A percentile compares a stretch with the other conserved stretches of the same genome.
These are phyloP conservation scores for Tylopilus balloui DNA, from an alignment of 768 basidiomycete species.

Conservation along the genomic window DNA sequence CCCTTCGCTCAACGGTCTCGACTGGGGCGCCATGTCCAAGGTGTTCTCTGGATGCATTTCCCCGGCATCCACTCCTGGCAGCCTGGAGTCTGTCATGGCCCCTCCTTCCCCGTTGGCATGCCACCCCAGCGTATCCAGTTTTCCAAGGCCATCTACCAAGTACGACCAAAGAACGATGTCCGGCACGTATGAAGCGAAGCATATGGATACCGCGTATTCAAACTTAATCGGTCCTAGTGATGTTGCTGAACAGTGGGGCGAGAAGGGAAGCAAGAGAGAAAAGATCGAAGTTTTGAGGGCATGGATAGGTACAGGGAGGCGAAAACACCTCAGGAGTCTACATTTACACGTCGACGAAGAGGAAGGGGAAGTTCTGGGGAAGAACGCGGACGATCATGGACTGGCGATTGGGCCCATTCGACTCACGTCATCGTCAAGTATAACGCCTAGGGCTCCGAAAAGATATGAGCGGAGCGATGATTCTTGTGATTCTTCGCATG, in stretches of 20 bases:
- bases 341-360: slow-evolving; percentile 17
- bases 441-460: not conserved
- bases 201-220: slow-evolving; percentile 51
- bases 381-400: not conserved
- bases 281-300: slow-evolving; percentile 43
- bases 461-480: slow-evolving; percentile 30
- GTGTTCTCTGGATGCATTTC: slow-evolving; percentile 63
- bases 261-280: slow-evolving; percentile 39
- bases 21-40: slow-evolving; percentile 67
- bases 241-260: slow-evolving; percentile 54
- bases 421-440: not conserved
- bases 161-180: not conserved
- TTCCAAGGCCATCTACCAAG: slow-evolving; percentile 21
- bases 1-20: slow-evolving; percentile 48
- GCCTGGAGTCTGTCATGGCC: slow-evolving; percentile 17
- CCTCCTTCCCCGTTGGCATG: slow-evolving; percentile 22
- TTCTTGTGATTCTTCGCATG: slow-evolving; percentile 42
- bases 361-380: slow-evolving; percentile 3
- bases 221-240: slow-evolving; percentile 61
- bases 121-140: slow-evolving; percentile 8
- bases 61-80: slow-evolving; percentile 1
- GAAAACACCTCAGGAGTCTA: slow-evolving; percentile 36
- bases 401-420: not conserved
- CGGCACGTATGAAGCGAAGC: slow-evolving; percentile 16
- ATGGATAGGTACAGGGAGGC: slow-evolving; percentile 37